A percentile compares a stretch with the other conserved stretches of the same genome.
phyloP scores from a whole-genome alignment of 2,329 filamentous ascomycete genomes.

The Xenosphaeropsis pyriputrescens region DNA sequence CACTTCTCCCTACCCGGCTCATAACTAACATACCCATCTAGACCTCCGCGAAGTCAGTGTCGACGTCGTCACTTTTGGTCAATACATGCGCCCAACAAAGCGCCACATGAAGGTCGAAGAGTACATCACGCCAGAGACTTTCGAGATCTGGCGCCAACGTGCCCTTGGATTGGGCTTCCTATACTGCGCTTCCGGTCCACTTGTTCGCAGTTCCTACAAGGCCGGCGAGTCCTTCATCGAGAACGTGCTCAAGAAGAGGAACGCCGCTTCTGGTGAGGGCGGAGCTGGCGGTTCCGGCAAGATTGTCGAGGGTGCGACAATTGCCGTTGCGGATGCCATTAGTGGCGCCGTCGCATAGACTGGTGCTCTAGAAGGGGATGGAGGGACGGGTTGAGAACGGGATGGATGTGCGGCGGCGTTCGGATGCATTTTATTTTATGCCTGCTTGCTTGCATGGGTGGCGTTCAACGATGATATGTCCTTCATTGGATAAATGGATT shows the following conservation, averaged over 20 bases:
- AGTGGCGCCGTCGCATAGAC: too few species aligned
- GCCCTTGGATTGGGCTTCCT: conserved; percentile 92
- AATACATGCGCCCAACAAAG: conserved; percentile 99
- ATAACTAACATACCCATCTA: conserved; percentile 14
- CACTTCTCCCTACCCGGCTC: background rate
- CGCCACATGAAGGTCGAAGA: conserved; percentile 93
- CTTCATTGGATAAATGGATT: too few species aligned
- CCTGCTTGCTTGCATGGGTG: too few species aligned
- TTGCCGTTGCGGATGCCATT: too few species aligned
- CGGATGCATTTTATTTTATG: too few species aligned
- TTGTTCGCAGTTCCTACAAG: conserved; percentile 94
- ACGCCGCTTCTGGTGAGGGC: background rate
- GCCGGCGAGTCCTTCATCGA: conserved; percentile 97
- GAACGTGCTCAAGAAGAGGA: conserved; percentile 55
- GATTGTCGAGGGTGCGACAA: too few species aligned
- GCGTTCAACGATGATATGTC: too few species aligned
- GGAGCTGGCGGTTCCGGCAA: background rate
- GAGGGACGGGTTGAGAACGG: too few species aligned
- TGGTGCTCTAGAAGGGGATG: too few species aligned
- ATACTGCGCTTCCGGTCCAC: conserved; percentile 85
- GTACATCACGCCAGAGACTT: conserved; percentile 82
- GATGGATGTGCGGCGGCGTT: too few species aligned
- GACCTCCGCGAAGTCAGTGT: conserved; percentile 70
- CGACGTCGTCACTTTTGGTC: conserved; percentile 96
- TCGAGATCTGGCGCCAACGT: conserved; percentile 81